Percentiles rank a stretch among this genome's conserved stretches.
Evolutionary conservation across 2,329 filamentous ascomycete species (phyloP).

Genomic region (Aureobasidium lini): DNA sequence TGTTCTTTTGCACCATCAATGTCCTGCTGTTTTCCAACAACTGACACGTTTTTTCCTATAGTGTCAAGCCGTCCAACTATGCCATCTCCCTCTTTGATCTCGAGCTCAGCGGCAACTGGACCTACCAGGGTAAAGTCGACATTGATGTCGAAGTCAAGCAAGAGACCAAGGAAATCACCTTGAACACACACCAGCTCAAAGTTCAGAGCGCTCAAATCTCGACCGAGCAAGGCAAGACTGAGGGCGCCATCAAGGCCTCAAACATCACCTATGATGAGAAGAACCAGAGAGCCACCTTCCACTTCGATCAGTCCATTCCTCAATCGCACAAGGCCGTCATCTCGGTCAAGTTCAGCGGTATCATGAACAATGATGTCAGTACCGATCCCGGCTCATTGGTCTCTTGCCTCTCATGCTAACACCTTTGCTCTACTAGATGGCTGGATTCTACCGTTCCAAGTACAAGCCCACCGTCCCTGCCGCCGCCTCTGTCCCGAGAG

Average conservation of each 20-base stretch:
- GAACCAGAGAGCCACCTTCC: slow-evolving; percentile 73
- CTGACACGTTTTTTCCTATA: slow-evolving; percentile 23
- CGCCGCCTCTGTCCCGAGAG: slow-evolving; percentile 69
- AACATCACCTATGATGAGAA: slow-evolving; percentile 73
- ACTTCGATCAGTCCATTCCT: slow-evolving; percentile 65
- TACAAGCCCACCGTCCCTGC: slow-evolving; percentile 75
- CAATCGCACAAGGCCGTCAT: slow-evolving; percentile 59
- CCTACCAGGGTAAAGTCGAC: slow-evolving; percentile 76
- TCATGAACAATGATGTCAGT: slow-evolving; percentile 71
- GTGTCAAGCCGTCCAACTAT: slow-evolving; percentile 81
- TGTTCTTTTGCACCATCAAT: slow-evolving; percentile 16
- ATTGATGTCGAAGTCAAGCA: slow-evolving; percentile 69
- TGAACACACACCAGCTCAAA: slow-evolving; percentile 82
- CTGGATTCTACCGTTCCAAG: slow-evolving; percentile 87
- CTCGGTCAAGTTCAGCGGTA: slow-evolving; percentile 67
- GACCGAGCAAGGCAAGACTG: slow-evolving; percentile 50
- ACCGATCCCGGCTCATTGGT: not conserved
- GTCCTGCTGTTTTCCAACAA: not conserved
- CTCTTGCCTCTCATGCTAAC: not conserved
- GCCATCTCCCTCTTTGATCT: slow-evolving; percentile 72
- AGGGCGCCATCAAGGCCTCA: slow-evolving; percentile 52
- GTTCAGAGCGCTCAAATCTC: slow-evolving; percentile 60
- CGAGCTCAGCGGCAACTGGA: slow-evolving; percentile 63
- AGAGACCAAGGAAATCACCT: slow-evolving; percentile 65
- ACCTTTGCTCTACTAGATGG: slow-evolving; percentile 48